Conservation (phyloP, 129 eudicot species). For the Flaveria robusta region DNA sequence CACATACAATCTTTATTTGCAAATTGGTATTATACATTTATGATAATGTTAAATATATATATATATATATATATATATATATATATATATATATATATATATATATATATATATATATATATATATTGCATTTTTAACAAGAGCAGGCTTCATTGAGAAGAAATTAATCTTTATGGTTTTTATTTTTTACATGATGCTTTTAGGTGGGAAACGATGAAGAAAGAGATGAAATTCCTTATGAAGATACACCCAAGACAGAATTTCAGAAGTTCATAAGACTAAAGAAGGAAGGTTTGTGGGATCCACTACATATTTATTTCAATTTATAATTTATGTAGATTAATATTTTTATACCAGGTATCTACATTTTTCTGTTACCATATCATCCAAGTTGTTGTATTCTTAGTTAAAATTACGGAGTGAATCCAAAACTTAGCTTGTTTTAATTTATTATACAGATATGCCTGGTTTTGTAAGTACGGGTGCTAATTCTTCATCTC, state of each 20-base stretch:
- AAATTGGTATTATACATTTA: too few relatives aligned
- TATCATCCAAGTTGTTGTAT: not conserved
- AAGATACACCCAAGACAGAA: slow-evolving; percentile 46
- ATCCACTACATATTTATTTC: not conserved
- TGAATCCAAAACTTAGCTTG: too few relatives aligned
- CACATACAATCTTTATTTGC: too few relatives aligned
- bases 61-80: too few relatives aligned
- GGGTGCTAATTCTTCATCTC: slow-evolving; percentile 14
- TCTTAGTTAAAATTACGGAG: not conserved
- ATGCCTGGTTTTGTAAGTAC: slow-evolving; percentile 44
- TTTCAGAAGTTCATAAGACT: slow-evolving; percentile 64
- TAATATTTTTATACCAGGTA: too few relatives aligned
- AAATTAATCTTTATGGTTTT: too few relatives aligned
- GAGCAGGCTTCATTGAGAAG: too few relatives aligned
- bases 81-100: too few relatives aligned
- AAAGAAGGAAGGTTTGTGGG: slow-evolving; percentile 45
- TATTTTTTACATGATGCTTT: not conserved
- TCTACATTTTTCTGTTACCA: too few relatives aligned
- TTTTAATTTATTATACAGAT: not conserved
- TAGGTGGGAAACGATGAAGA: slow-evolving; percentile 66
- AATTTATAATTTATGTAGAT: not conserved
- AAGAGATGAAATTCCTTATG: slow-evolving; percentile 62
- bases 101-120: too few relatives aligned
- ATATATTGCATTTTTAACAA: too few relatives aligned
- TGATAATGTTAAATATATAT: too few relatives aligned